These are phyloP conservation scores for Bidens hawaiensis DNA, from an alignment of 140 eudicot species.

Conservation along the genomic window DNA sequence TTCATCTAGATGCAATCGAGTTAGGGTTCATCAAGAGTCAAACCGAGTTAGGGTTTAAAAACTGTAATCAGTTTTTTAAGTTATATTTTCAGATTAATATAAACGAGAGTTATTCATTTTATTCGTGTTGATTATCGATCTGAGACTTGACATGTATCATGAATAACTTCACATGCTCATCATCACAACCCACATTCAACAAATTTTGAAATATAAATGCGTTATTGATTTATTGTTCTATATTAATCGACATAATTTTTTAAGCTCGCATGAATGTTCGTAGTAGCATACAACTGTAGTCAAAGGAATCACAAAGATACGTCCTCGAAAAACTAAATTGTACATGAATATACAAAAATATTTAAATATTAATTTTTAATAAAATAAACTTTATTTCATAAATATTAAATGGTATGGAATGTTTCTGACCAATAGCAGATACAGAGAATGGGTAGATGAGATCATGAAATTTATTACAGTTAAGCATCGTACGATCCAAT, in stretches of 20 bases:
- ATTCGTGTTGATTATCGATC: no score
- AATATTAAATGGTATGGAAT: constrained; percentile 5
- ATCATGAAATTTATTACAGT: constrained; percentile 20
- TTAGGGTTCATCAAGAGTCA: no score
- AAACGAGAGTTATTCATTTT: no score
- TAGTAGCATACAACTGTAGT: background rate
- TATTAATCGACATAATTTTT: background rate
- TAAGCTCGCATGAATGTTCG: background rate
- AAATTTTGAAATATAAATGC: background rate
- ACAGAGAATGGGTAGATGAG: constrained; percentile 17
- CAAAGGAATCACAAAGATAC: constrained; percentile 2
- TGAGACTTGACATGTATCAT: background rate
- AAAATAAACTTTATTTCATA: background rate
- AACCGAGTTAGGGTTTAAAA: no score
- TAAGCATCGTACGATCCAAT: constrained; percentile 37
- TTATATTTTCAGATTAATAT: no score
- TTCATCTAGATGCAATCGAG: no score
- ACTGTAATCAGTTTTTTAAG: no score
- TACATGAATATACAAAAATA: background rate
- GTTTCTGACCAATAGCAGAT: constrained; percentile 26
- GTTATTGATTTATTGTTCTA: background rate
- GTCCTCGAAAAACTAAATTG: background rate
- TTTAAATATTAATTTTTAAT: background rate
- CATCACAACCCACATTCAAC: background rate
- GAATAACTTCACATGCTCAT: constrained; percentile 7